Percentiles rank a stretch among this genome's conserved stretches.
These are phyloP conservation scores for Colletotrichum sp. DNA, from an alignment of 2,329 filamentous ascomycete genomes.

Conservation along the genomic window DNA sequence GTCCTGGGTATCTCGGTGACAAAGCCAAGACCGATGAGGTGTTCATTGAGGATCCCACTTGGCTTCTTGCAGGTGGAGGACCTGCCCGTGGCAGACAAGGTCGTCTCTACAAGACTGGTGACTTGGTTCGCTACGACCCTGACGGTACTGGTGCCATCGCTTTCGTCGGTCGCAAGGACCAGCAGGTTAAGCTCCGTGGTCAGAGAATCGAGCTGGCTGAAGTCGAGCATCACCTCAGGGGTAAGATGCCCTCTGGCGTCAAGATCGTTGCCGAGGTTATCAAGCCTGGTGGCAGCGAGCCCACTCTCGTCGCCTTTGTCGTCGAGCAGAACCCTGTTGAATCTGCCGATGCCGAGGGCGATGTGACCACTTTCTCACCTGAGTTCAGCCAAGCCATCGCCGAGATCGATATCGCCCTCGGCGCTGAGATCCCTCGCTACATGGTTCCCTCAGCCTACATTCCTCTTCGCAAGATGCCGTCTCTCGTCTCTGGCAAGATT, in stretches of 20 bases:
- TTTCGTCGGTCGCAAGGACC: constrained; percentile 69
- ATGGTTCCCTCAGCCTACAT: constrained; percentile 56
- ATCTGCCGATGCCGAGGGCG: constrained; percentile 15
- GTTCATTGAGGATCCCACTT: constrained; percentile 62
- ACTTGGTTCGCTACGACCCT: constrained; percentile 58
- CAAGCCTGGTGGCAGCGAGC: constrained; percentile 46
- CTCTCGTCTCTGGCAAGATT: constrained; percentile 53
- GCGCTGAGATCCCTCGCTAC: constrained; percentile 44
- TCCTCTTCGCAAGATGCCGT: constrained; percentile 49
- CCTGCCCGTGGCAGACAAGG: constrained; percentile 41
- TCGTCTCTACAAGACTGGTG: constrained; percentile 64
- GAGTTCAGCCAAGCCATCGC: constrained; percentile 35
- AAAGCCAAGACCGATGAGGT: constrained; percentile 59
- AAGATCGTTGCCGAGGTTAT: constrained; percentile 55
- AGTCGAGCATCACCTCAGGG: constrained; percentile 54
- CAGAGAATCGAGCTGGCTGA: constrained; percentile 67
- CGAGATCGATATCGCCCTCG: constrained; percentile 35
- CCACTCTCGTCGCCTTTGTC: constrained; percentile 52
- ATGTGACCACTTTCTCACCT: constrained; percentile 33
- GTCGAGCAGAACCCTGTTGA: constrained; percentile 36
- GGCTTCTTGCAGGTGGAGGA: constrained; percentile 51
- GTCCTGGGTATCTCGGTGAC: constrained; percentile 65
- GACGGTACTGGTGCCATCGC: constrained; percentile 59
- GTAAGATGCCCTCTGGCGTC: constrained; percentile 46
- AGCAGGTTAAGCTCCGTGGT: constrained; percentile 72